Base-by-base conservation (phyloP, 768 basidiomycete species). In the Cytidiella melzeri region DNA sequence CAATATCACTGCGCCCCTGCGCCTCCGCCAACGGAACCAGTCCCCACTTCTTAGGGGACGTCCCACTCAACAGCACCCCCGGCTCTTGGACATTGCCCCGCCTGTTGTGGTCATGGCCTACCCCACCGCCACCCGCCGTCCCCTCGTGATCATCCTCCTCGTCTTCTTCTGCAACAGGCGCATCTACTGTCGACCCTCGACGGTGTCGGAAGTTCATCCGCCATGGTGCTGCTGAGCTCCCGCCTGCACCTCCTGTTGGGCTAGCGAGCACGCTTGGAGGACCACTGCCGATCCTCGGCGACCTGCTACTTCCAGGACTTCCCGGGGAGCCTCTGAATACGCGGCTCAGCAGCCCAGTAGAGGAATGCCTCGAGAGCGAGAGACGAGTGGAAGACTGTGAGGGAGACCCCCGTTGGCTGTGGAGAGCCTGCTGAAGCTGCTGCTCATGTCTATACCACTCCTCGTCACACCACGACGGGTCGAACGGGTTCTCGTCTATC, bases 401-500 rank as follows among this genome's bases (percentile, higher is more conserved):
- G 7, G 21, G 3, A 2, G 41, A 30, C 7, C 18, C n/a, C 13
- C 25, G 21, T 5, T n/a, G 25, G 21, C 12, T 13, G 24, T 40
- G 11, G 12, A 25, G 34, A 20, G 41, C 47, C 18, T 43, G 45
- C 25, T 30, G 52, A 10, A 28, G 15, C 41, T 23, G 48, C 43
- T 19, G 25, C 41, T 36, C 25, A 13, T 45, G 20, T 4, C 43
- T 11, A 39, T 48, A 30, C 20, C 30, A 34, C 30, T 18, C 38
- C 42, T 53, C 52, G 47, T 53, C 46, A 2, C 46, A 26, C 34
- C 48, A 20, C 26, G 46, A 45, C 21, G 52, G 52, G 48, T 53
- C 52, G 52, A 53, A 53, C 19, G 52, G 52, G 20, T 37, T 18
- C 37, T 53, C 52, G 37, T 53, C 52, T 9, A 48, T 23, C n/a